Evolutionary conservation across 306 rosid genomes (phyloP), one percentile per base, ranked within the genome.

Genomic region (Phaseolus lunatus): DNA sequence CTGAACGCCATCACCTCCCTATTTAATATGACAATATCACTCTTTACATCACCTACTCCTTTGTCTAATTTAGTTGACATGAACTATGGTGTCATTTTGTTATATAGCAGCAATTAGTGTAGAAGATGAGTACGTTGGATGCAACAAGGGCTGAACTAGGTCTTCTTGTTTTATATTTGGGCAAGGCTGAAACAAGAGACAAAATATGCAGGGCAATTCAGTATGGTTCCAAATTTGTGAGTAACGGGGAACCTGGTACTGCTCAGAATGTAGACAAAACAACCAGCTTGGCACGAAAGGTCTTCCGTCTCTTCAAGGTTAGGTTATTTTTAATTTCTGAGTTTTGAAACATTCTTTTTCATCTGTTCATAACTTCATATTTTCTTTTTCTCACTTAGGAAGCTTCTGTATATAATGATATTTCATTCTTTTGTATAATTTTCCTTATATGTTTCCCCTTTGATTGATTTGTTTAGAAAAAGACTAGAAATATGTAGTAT

Each of bases 181-280:
- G 87, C 84, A 96, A 96, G 90, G 99, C 99, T 69, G 99, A 96
- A 85, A 73, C 98, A 72, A 92, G 99, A 88, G 99, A 96, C 96
- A 96, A 96, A 88, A 89, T 96, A 79, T 96, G 99, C 89, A 89
- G 99, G 77, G 94, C 97, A 52, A 96, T 96, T 77, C 99, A 96
- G 44, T 96, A 96, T 85, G 99, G 99, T 65, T 96, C 99, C 57
- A 96, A 96, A 69, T 96, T 89, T 85, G 76, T 96, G 87, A 90
- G 99, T 86, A 83, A 96, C 26, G 99, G 99, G 75, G 84, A 96
- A 70, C 88, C 99, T 37, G 99, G 99, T 44, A 85, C 92, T 0
- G 98, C 98, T 52, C 99, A 96, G 81, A 92, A 81, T 78, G 96
- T 96, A 48, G 99, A 96, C 85, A 93, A 90, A 83, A 75, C 93